phyloP scores from a whole-genome alignment of 306 rosid genomes.

The Cucurbita argyrosperma region DNA sequence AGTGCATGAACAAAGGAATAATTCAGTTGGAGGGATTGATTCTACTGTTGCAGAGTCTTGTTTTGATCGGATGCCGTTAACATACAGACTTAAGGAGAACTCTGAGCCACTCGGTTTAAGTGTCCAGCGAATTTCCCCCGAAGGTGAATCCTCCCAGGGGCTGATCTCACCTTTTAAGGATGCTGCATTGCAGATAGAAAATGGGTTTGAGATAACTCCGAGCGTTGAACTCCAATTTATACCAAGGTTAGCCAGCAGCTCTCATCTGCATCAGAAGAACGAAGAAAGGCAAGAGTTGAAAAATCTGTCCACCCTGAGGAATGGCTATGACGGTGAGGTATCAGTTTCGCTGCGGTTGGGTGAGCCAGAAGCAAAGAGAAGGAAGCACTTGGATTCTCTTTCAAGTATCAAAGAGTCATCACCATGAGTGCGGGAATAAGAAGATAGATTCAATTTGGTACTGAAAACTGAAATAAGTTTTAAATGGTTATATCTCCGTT shows the following conservation, averaged over 20 bases:
- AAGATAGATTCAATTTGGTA: not conserved
- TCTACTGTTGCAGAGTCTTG: conserved; percentile 83
- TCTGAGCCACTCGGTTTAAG: conserved; percentile 41
- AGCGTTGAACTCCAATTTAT: conserved; percentile 67
- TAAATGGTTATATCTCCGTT: conserved; percentile 3
- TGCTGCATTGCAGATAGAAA: conserved; percentile 31
- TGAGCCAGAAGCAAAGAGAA: conserved; percentile 61
- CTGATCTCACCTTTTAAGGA: conserved; percentile 24
- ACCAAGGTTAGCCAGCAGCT: conserved; percentile 32
- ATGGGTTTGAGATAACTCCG: conserved; percentile 33
- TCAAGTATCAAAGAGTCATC: conserved; percentile 23
- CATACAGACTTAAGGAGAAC: conserved; percentile 44
- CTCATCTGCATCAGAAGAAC: conserved; percentile 34
- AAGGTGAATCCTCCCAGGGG: conserved; percentile 31
- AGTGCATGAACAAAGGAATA: conserved; percentile 39
- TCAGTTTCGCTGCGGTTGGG: conserved; percentile 68
- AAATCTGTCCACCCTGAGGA: conserved; percentile 39
- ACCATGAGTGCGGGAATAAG: conserved; percentile 14
- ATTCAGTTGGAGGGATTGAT: conserved; percentile 49
- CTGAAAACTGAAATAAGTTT: not conserved
- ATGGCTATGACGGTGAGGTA: conserved; percentile 49
- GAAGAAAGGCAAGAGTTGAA: conserved; percentile 24
- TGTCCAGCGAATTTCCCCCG: conserved; percentile 29
- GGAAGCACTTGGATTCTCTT: conserved; percentile 36
- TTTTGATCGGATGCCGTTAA: conserved; percentile 29